Evolutionary conservation across 1,284 basidiomycete genomes (phyloP).

Genomic region (Sphaerobolus stellatus): DNA sequence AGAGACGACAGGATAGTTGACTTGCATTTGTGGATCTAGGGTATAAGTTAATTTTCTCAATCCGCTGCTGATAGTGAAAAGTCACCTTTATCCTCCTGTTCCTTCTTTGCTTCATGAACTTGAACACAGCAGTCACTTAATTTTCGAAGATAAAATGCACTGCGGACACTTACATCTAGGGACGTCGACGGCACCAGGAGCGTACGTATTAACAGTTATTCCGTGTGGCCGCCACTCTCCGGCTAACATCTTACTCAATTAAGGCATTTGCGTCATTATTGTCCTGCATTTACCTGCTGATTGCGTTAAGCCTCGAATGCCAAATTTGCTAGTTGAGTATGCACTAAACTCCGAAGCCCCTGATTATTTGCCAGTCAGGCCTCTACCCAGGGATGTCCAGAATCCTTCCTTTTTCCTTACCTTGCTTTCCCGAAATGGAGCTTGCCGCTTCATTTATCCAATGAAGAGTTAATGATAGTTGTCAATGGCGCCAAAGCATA

Average conservation of each 20-base stretch:
- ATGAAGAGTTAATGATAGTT: neutral
- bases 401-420: neutral
- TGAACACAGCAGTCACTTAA: neutral
- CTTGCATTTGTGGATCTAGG: neutral
- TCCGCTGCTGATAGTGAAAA: neutral
- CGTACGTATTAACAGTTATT: conserved; percentile 31
- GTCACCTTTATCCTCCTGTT: conserved; percentile 1
- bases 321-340: conserved; percentile 27
- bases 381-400: neutral
- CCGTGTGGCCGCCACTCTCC: conserved; percentile 16
- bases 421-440: conserved; percentile 9
- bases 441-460: neutral
- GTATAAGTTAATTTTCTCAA: neutral
- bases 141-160: neutral
- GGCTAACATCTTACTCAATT: conserved; percentile 16
- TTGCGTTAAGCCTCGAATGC: conserved; percentile 28
- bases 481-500: neutral
- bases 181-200: conserved; percentile 25
- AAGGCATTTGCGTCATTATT: conserved; percentile 17
- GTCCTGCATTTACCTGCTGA: conserved; percentile 17
- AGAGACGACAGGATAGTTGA: neutral
- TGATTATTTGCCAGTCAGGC: neutral
- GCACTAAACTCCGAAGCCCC: conserved; percentile 10
- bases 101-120: neutral
- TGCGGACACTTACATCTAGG: conserved; percentile 18